Evolutionary conservation across 2,329 filamentous ascomycete species (phyloP).

Genomic region (Ophiostoma pallidulum): DNA sequence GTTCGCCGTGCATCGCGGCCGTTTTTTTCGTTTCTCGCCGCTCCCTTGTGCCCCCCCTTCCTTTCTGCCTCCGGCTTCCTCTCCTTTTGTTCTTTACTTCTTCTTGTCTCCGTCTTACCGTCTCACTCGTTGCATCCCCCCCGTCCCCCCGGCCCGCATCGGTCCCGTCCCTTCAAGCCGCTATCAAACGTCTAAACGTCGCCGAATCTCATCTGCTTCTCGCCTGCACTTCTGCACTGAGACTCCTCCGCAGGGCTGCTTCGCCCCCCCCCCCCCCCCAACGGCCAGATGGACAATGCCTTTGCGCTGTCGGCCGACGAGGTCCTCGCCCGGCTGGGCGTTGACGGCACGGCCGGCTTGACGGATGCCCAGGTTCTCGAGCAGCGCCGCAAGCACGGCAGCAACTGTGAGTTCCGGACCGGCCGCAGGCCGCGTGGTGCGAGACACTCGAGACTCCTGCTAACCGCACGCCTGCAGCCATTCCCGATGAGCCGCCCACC

Average conservation of each 20-base stretch:
- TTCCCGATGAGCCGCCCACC: constrained; percentile 83
- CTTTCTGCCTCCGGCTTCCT: too few species aligned
- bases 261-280: too few species aligned
- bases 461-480: constrained; percentile 31
- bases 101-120: not conserved
- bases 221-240: too few species aligned
- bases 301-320: constrained; percentile 48
- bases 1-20: not conserved
- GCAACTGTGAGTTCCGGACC: constrained; percentile 47
- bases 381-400: constrained; percentile 50
- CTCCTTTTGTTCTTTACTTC: too few species aligned
- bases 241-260: too few species aligned
- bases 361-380: constrained; percentile 48
- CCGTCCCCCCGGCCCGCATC: too few species aligned
- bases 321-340: constrained; percentile 50
- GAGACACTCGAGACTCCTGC: not conserved
- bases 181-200: constrained; percentile 4
- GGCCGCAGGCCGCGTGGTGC: too few species aligned
- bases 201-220: too few species aligned
- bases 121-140: not conserved
- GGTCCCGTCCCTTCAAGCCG: constrained; percentile 1
- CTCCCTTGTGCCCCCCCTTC: not conserved
- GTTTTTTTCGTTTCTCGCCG: not conserved
- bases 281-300: constrained; percentile 59
- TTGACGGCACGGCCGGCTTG: constrained; percentile 46